Evolutionary conservation across 2,329 filamentous ascomycete species (phyloP), one percentile per base, ranked within the genome.

Genomic region (Dendryphion nanum): DNA sequence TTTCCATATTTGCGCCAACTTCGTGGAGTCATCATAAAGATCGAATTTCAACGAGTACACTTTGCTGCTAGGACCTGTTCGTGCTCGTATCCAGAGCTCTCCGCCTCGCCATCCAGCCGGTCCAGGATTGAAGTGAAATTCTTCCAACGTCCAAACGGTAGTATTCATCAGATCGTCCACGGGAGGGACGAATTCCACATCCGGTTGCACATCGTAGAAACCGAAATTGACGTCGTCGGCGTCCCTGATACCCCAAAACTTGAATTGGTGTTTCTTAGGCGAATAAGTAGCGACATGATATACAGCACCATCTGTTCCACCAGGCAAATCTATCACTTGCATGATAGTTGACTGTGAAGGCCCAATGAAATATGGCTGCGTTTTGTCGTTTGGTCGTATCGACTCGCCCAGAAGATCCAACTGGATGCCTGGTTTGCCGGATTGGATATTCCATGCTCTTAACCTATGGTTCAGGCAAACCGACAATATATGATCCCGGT

Each of bases 211-310:
- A 51, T 94, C 88, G 45, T 81, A 77, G 12, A 94, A 73, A 6
- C 82, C 74, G 15, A 89, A 63, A 2, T 70, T 73, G 48, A 68
- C 48, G 51, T 69, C 47, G 53, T 85, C 75, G 51, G 77, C 77
- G 37, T 83, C 79, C 49, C 82, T 79, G 14, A 85, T 78, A 37
- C 79, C 79, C 88, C 90, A 98, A 60, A 98, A 90, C 64, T 95
- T 97, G 75, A 98, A 97, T 59, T 91, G 85, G 23, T 93, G 79
- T 19, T 89, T 86, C 47, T 93, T 81, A 1, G 93, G 91, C 8
- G 90, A 96, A 64, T 89, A 95, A 6, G 89, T 91, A 24, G 88
- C 81, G 37, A 91, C 78, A 41, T 77, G 77, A 57, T 81, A 83
- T 26, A 67, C 58, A 44, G 74, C 71, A 15, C 68, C 70, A 35